Percentiles rank a stretch among this genome's conserved stretches.
These are phyloP conservation scores for Nicotiana rustica DNA, from an alignment of 305 asterid genomes.

Conservation along the genomic window DNA sequence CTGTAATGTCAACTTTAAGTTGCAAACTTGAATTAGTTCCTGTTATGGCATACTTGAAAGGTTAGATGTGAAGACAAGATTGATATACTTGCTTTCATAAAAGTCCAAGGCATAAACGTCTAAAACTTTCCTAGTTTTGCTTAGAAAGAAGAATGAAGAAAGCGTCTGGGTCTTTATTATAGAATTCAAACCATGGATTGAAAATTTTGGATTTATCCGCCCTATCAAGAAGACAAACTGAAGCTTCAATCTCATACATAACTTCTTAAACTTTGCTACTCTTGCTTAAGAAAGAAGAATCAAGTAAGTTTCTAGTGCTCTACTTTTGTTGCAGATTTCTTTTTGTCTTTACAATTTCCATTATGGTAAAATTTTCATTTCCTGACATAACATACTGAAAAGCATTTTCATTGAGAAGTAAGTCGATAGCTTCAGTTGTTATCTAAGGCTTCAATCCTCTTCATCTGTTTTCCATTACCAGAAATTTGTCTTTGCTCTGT, in stretches of 20 bases:
- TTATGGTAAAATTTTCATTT: not conserved
- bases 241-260: too few relatives aligned
- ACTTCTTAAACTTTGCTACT: not conserved
- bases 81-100: not conserved
- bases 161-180: not conserved
- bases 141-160: not conserved
- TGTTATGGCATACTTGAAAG: not conserved
- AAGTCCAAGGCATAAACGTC: not conserved
- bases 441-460: not conserved
- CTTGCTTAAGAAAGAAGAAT: not conserved
- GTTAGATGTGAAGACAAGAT: not conserved
- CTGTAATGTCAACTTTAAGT: too few relatives aligned
- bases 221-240: too few relatives aligned
- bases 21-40: not conserved
- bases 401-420: not conserved
- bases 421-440: not conserved
- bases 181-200: too few relatives aligned
- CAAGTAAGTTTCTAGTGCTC: not conserved
- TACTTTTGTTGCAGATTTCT: not conserved
- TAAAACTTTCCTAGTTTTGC: not conserved
- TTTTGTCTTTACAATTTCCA: not conserved
- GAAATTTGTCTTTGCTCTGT: slow-evolving; percentile 34
- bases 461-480: not conserved
- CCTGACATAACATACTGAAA: not conserved
- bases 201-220: too few relatives aligned